A percentile compares a stretch with the other conserved stretches of the same genome.
Conservation (phyloP, 805 yeast genomes). For the Allodekkera sacchari region DNA sequence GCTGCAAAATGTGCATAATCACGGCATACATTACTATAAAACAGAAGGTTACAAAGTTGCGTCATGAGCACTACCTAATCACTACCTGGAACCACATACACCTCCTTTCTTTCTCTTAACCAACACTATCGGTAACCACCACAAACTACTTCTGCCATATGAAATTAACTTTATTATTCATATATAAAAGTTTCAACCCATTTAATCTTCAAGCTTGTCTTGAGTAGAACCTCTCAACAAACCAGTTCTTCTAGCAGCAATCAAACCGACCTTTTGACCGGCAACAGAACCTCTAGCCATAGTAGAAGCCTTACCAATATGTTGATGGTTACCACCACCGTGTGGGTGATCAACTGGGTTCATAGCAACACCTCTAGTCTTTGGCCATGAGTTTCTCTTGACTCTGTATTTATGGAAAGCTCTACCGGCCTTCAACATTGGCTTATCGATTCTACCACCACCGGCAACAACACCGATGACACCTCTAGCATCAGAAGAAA, state of each 20-base stretch:
- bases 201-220: conserved; percentile 34
- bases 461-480: conserved; percentile 99
- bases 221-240: conserved; percentile 99
- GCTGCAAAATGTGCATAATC: too few species aligned
- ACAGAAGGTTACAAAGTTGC: too few species aligned
- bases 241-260: conserved; percentile 99
- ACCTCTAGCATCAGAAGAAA: conserved; percentile 97
- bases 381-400: conserved; percentile 99
- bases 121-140: too few species aligned
- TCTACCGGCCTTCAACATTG: conserved; percentile 99
- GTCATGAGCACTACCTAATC: too few species aligned
- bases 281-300: conserved; percentile 99
- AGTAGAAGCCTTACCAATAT: conserved; percentile 99
- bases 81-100: too few species aligned
- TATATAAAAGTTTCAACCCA: conserved; percentile 19
- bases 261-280: conserved; percentile 99
- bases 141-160: too few species aligned
- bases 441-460: conserved; percentile 99
- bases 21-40: too few species aligned
- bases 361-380: conserved; percentile 99
- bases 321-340: conserved; percentile 99
- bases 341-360: conserved; percentile 99
- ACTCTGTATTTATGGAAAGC: conserved; percentile 99
- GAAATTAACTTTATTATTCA: too few species aligned
- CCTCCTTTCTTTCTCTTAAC: too few species aligned